These are phyloP conservation scores for Veloboletus limbatus DNA, from an alignment of 1,284 basidiomycete species.

Conservation along the genomic window DNA sequence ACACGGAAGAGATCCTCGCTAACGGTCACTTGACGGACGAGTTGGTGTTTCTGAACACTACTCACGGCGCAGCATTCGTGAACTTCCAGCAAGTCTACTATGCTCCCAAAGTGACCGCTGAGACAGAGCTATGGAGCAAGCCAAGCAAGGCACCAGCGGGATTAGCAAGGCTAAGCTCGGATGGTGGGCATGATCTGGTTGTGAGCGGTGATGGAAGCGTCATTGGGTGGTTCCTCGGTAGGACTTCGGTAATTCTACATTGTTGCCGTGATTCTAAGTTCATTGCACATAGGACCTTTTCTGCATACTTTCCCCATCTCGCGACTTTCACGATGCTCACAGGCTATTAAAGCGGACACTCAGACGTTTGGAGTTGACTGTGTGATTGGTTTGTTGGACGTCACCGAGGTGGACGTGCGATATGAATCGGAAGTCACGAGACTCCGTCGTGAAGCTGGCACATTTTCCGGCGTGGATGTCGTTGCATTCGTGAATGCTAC, in stretches of 20 bases:
- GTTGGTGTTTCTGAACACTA: slow-evolving; percentile 42
- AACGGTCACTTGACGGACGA: slow-evolving; percentile 56
- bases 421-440: slow-evolving; percentile 61
- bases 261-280: slow-evolving; percentile 2
- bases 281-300: slow-evolving; percentile 50
- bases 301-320: slow-evolving; percentile 59
- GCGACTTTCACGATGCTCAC: slow-evolving; percentile 46
- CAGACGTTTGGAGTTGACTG: slow-evolving; percentile 59
- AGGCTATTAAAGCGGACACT: slow-evolving; percentile 45
- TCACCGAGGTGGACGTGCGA: slow-evolving; percentile 54
- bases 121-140: slow-evolving; percentile 60
- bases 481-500: slow-evolving; percentile 66
- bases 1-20: slow-evolving; percentile 47
- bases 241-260: slow-evolving; percentile 13
- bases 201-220: slow-evolving; percentile 60
- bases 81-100: slow-evolving; percentile 66
- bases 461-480: slow-evolving; percentile 38
- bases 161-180: slow-evolving; percentile 57
- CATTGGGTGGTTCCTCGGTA: slow-evolving; percentile 71
- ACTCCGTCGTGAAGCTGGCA: slow-evolving; percentile 49
- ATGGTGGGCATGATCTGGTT: slow-evolving; percentile 67
- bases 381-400: slow-evolving; percentile 48
- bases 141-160: slow-evolving; percentile 62
- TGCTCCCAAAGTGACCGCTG: slow-evolving; percentile 39
- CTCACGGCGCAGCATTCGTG: slow-evolving; percentile 52